Conservation (phyloP, 208 protist genomes). For the Balamuthia mandrillaris region DNA sequence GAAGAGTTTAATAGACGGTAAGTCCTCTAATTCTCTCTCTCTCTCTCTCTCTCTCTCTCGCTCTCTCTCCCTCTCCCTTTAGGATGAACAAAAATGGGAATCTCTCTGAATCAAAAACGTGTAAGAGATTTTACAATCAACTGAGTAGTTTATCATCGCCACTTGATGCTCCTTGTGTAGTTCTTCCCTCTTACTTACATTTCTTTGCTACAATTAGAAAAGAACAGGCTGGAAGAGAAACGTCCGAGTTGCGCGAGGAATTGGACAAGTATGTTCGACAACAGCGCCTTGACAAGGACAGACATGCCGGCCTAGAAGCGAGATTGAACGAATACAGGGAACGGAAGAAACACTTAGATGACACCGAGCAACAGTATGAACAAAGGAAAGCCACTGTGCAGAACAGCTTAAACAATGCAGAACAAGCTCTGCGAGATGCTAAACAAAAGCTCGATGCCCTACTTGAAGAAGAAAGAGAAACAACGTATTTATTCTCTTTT, state of each 20-base stretch:
- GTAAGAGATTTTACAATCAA: no score
- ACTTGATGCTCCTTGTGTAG: not conserved
- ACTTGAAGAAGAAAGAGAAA: not conserved
- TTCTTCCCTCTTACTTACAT: constrained; percentile 64
- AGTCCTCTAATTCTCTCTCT: no score
- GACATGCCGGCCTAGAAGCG: constrained; percentile 69
- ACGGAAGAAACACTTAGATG: constrained; percentile 43
- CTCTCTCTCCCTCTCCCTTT: no score
- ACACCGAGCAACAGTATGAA: constrained; percentile 10
- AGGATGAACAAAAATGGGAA: no score
- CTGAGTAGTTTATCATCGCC: not conserved
- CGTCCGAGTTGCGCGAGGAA: constrained; percentile 68
- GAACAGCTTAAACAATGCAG: constrained; percentile 11
- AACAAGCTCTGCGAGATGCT: not conserved
- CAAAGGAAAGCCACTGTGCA: not conserved
- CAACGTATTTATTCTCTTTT: not conserved
- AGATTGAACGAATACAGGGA: constrained; percentile 69
- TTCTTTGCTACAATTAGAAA: no score
- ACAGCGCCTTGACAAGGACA: constrained; percentile 21
- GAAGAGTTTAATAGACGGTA: no score
- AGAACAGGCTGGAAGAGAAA: constrained; percentile 66
- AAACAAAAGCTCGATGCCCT: constrained; percentile 15
- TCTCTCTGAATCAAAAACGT: no score
- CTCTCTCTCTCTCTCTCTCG: no score
- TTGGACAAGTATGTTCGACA: constrained; percentile 9